These are phyloP conservation scores for Leucosporidium creatinivorum DNA, from an alignment of 768 basidiomycete genomes.

Conservation along the genomic window DNA sequence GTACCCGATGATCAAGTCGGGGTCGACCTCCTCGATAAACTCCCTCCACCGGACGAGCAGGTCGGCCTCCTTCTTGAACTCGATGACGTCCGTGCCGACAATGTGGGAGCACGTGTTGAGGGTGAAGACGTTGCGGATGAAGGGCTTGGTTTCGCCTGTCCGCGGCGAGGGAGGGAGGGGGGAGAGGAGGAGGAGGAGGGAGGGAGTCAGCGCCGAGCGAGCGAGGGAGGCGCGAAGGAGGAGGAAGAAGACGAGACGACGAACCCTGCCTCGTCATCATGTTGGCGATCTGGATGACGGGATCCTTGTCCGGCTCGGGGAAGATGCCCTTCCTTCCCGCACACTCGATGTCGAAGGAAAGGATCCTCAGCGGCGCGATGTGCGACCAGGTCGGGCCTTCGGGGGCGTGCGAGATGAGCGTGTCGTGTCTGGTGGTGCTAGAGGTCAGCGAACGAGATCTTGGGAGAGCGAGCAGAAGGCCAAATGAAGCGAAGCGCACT, in stretches of 20 bases:
- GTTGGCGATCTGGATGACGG: constrained; percentile 96
- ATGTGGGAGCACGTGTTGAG: constrained; percentile 90
- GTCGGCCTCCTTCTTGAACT: constrained; percentile 64
- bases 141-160: constrained; percentile 80
- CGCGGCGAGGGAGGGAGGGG: neutral
- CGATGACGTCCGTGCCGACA: constrained; percentile 92
- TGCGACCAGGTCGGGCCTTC: constrained; percentile 82
- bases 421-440: constrained; percentile 56
- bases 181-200: neutral
- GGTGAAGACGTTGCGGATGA: constrained; percentile 93
- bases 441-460: neutral
- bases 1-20: constrained; percentile 93
- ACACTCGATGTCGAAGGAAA: constrained; percentile 99
- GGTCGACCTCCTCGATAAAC: constrained; percentile 82
- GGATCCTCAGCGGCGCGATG: constrained; percentile 83
- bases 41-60: constrained; percentile 80
- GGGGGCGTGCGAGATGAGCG: constrained; percentile 80
- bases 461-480: neutral
- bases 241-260: constrained; percentile 15
- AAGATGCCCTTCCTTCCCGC: constrained; percentile 96
- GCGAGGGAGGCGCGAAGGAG: neutral
- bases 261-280: constrained; percentile 98
- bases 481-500: constrained; percentile 45
- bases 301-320: constrained; percentile 80
- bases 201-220: neutral